These are phyloP conservation scores for Dendrothele bispora DNA, from an alignment of 768 basidiomycete genomes.

Conservation along the genomic window DNA sequence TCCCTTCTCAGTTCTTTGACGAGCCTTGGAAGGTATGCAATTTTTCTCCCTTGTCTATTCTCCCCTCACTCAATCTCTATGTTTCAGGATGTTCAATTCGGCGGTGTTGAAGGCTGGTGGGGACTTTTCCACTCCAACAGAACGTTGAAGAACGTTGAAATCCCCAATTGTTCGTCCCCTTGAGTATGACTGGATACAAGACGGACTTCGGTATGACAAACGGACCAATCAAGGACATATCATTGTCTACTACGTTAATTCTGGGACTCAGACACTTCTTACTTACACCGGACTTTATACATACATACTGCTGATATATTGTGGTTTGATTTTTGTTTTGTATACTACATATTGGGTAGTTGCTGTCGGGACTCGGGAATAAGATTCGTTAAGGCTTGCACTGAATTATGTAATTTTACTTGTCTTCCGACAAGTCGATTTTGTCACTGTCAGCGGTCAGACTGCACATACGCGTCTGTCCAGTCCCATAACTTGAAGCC, in stretches of 20 bases:
- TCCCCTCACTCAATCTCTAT: neutral
- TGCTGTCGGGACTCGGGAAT: no score
- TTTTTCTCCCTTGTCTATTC: slow-evolving; percentile 8
- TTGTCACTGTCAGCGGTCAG: neutral
- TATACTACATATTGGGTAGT: no score
- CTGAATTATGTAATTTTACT: no score
- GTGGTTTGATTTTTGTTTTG: neutral
- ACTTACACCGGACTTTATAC: no score
- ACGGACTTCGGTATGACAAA: neutral
- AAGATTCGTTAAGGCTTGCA: no score
- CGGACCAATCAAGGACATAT: no score
- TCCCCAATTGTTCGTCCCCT: slow-evolving; percentile 5
- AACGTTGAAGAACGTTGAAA: slow-evolving; percentile 8
- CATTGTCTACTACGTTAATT: no score
- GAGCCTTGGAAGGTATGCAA: slow-evolving; percentile 75
- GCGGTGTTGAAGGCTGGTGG: slow-evolving; percentile 79
- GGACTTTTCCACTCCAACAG: slow-evolving; percentile 60
- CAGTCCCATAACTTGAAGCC: no score
- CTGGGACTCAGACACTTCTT: no score
- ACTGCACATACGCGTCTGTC: no score
- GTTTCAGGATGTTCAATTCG: slow-evolving; percentile 56
- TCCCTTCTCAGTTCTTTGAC: slow-evolving; percentile 57
- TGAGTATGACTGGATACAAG: neutral
- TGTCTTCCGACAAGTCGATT: no score
- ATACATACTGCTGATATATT: no score